Evolutionary conservation across 2,329 filamentous ascomycete species (phyloP).

Genomic region (Paraphoma sp.): DNA sequence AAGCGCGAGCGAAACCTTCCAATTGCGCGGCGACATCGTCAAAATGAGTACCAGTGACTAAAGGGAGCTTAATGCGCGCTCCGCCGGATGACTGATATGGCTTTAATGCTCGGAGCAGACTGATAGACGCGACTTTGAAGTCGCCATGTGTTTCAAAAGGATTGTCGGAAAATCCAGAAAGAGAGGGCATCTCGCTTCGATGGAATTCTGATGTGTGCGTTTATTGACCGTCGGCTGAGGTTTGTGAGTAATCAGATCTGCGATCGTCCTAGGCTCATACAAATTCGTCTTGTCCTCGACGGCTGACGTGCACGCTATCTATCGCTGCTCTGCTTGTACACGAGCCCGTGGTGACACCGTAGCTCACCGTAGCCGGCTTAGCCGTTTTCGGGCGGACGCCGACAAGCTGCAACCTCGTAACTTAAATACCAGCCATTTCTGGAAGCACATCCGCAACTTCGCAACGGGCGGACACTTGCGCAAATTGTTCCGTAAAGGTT

Average conservation of each 20-base stretch:
- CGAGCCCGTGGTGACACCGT: no score
- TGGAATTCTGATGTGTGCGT: no score
- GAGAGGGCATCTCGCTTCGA: conserved; percentile 29
- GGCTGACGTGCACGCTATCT: no score
- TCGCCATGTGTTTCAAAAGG: conserved; percentile 30
- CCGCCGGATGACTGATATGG: conserved; percentile 41
- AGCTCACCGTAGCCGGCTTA: no score
- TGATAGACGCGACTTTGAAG: conserved; percentile 29
- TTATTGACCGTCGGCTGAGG: no score
- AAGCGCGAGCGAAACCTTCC: conserved; percentile 41
- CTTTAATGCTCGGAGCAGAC: conserved; percentile 32
- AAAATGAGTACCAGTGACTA: conserved; percentile 44
- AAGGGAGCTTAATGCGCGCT: conserved; percentile 38
- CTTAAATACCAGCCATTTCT: not conserved
- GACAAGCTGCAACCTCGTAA: not conserved
- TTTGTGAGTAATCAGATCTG: not conserved
- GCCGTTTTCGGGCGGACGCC: no score
- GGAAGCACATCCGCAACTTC: conserved; percentile 1
- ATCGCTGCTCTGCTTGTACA: no score
- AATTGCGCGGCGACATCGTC: conserved; percentile 45
- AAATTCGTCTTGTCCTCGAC: no score
- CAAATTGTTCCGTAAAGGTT: not conserved
- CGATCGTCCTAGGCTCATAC: no score
- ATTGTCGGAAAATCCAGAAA: conserved; percentile 39
- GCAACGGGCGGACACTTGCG: not conserved